Percentiles rank a stretch among this genome's conserved stretches.
Conservation (phyloP, 371 early-diverging fungal species). For the Choanephora cucurbitarum region DNA sequence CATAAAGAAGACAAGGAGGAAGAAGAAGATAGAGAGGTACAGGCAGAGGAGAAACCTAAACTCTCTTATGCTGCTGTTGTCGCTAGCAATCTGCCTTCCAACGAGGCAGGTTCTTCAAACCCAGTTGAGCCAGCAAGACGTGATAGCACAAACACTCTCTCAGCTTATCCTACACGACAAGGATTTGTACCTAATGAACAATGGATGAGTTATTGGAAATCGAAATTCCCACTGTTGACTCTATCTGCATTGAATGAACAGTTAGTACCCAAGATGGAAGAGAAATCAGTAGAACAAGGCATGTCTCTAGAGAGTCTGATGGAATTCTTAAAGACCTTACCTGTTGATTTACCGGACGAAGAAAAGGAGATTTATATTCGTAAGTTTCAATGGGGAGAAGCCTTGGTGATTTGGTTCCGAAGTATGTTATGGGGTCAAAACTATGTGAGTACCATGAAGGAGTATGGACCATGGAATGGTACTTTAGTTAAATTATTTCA, state of each 20-base stretch:
- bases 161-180: slow-evolving; percentile 1
- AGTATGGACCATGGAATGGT: slow-evolving; percentile 66
- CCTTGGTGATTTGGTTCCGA: slow-evolving; percentile 66
- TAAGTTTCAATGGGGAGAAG: slow-evolving; percentile 59
- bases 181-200: slow-evolving; percentile 20
- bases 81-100: background rate
- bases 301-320: slow-evolving; percentile 13
- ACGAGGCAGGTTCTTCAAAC: background rate
- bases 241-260: slow-evolving; percentile 59
- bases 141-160: background rate
- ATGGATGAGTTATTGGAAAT: slow-evolving; percentile 56
- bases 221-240: slow-evolving; percentile 66
- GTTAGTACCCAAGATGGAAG: slow-evolving; percentile 67
- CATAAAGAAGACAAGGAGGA: background rate
- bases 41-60: background rate
- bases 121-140: background rate
- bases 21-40: background rate
- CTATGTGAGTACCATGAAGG: slow-evolving; percentile 54
- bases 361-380: slow-evolving; percentile 35
- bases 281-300: slow-evolving; percentile 25
- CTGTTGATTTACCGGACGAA: slow-evolving; percentile 6
- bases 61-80: background rate
- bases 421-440: slow-evolving; percentile 70
- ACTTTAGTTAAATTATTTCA: slow-evolving; percentile 65
- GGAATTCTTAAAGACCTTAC: slow-evolving; percentile 10